phyloP scores from a whole-genome alignment of 129 eudicot genomes.

The Chrysanthemum makinoi region DNA sequence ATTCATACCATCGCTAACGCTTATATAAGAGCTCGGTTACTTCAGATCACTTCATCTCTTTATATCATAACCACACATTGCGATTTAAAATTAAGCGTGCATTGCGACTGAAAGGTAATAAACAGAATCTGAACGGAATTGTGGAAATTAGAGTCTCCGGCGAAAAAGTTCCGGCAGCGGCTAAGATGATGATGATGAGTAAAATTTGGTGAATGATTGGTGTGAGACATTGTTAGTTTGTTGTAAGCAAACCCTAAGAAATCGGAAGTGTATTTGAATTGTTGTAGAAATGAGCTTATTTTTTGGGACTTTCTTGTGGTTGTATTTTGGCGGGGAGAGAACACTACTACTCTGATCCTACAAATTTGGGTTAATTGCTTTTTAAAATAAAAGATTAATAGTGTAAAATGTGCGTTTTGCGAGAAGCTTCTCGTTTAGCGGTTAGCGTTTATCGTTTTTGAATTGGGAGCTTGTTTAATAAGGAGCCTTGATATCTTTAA shows the following conservation, averaged over 20 bases:
- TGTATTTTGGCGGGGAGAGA: conserved; percentile 46
- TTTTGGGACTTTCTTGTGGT: conserved; percentile 47
- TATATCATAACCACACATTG: neutral
- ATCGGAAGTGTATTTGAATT: conserved; percentile 63
- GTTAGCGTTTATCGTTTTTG: no score
- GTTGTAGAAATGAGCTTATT: conserved; percentile 31
- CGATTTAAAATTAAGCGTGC: conserved; percentile 9
- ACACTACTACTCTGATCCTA: conserved; percentile 28
- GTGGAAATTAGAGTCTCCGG: conserved; percentile 26
- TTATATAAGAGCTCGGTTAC: conserved; percentile 22
- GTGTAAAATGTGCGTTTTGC: no score
- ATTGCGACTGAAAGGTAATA: neutral
- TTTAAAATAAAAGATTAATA: neutral
- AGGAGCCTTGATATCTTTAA: no score
- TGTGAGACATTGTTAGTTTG: conserved; percentile 13
- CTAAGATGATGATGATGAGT: conserved; percentile 22
- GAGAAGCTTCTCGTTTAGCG: no score
- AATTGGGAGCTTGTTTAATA: no score
- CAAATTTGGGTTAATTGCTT: conserved; percentile 6
- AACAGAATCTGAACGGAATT: conserved; percentile 18
- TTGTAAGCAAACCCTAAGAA: conserved; percentile 29
- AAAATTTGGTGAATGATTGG: conserved; percentile 21
- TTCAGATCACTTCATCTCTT: conserved; percentile 7
- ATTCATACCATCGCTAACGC: conserved; percentile 26
- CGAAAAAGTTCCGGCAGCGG: conserved; percentile 9